Evolutionary conservation across 768 basidiomycete species (phyloP), one percentile per base, ranked within the genome.

Genomic region (Myochromella boudieri): DNA sequence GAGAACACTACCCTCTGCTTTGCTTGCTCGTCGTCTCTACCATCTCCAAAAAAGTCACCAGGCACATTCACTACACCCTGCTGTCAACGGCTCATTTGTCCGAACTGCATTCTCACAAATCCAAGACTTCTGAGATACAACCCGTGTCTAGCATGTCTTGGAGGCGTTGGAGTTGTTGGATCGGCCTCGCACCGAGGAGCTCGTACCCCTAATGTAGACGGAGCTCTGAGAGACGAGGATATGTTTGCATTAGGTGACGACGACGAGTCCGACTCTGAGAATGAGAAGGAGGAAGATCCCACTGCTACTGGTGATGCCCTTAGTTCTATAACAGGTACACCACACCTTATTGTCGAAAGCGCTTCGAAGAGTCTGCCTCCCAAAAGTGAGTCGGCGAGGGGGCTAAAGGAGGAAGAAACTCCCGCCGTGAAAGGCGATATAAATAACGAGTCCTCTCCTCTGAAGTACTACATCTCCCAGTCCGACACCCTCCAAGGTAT

Each of bases 81-180:
- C 64, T 91, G 88, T 66, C 50, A 57, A 6, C 75, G 78, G 0
- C 79, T 78, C 3, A 90, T 91, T 42, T 91, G 88, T 54, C 68
- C 72, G 5, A 45, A 60, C 2, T 91, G 88, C 58, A 64, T 84
- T 17, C 45, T 61, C 1, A 59, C 67, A 2, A 89, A 88, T 58
- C 82, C 85, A 0, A 76, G 88, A 14, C 70, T 89, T 17, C 66
- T 72, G 26, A 69, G 81, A 46, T 90, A 89, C 57, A 68, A 88
- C 57, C 88, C 88, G 6, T 91, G 88, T 61, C 64, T 91, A 14
- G 71, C 74, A 6, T 90, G 87, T 58, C 70, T 87, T 1, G 78
- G 73, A 10, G 84, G 84, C 2, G 75, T 81, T 1, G 72, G 61
- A 12, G 73, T 75, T 7, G 56, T 72, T 25, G 26, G 54, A 22